These are phyloP conservation scores for Panicum miliaceum DNA, from an alignment of 176 grass and related monocot genomes.

Conservation along the genomic window DNA sequence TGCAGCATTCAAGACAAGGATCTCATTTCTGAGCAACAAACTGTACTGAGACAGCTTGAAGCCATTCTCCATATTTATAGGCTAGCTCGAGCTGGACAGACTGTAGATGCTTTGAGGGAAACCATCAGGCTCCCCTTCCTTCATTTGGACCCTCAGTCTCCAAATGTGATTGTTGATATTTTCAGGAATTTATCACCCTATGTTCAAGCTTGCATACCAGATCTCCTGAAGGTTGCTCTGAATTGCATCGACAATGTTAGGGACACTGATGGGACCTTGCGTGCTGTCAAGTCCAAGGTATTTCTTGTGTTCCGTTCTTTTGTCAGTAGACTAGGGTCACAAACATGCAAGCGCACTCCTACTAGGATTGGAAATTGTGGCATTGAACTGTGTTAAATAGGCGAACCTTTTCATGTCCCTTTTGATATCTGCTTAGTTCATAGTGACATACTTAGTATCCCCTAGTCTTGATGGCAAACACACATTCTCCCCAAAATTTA, in stretches of 20 bases:
- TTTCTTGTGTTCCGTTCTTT: constrained; percentile 16
- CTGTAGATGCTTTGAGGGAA: constrained; percentile 85
- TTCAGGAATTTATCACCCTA: constrained; percentile 76
- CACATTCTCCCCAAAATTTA: not conserved
- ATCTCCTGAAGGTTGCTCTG: constrained; percentile 82
- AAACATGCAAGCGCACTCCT: not conserved
- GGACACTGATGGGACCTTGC: constrained; percentile 79
- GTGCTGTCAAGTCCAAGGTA: constrained; percentile 84
- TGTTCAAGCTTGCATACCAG: constrained; percentile 89
- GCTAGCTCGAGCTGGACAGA: constrained; percentile 73
- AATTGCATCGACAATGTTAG: constrained; percentile 84
- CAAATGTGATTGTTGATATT: constrained; percentile 71
- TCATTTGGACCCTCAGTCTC: constrained; percentile 65
- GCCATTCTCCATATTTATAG: constrained; percentile 75
- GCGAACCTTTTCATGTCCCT: not conserved
- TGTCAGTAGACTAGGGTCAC: not conserved
- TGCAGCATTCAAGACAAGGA: constrained; percentile 87
- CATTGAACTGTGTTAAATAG: not conserved
- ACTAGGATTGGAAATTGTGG: not conserved
- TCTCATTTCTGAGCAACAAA: constrained; percentile 80
- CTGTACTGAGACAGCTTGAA: constrained; percentile 80
- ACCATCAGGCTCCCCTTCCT: constrained; percentile 83
- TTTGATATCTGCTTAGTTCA: not conserved
- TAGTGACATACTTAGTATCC: not conserved
- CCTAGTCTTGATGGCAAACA: not conserved